These are phyloP conservation scores for Hibiscus syriacus DNA, from an alignment of 345 rosid genomes.

Conservation along the genomic window DNA sequence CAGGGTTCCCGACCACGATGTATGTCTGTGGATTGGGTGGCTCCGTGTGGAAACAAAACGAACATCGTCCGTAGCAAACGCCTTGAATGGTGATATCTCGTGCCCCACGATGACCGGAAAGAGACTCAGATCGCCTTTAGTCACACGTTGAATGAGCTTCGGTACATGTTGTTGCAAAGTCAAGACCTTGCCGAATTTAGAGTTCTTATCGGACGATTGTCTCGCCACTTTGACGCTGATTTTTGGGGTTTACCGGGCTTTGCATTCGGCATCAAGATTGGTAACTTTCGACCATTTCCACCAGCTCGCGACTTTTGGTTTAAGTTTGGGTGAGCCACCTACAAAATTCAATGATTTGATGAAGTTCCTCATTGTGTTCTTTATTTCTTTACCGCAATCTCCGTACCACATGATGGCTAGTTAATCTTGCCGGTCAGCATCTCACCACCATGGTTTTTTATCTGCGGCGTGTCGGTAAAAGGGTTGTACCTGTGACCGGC, in stretches of 20 bases:
- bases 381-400: conserved; percentile 13
- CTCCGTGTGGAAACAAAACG: conserved; percentile 13
- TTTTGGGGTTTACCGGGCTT: not conserved
- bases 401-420: conserved; percentile 42
- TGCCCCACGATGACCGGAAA: conserved; percentile 42
- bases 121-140: conserved; percentile 19
- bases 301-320: conserved; percentile 30
- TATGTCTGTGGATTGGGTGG: conserved; percentile 27
- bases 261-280: conserved; percentile 2
- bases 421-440: conserved; percentile 19
- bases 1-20: conserved; percentile 56
- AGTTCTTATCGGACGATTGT: conserved; percentile 21
- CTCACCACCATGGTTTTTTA: conserved; percentile 7
- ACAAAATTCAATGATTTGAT: conserved; percentile 29
- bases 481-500: not conserved
- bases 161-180: conserved; percentile 18
- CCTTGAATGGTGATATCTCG: conserved; percentile 34
- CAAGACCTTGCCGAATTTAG: conserved; percentile 36
- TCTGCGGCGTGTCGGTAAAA: not conserved
- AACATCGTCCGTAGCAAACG: conserved; percentile 50
- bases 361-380: conserved; percentile 26
- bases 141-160: conserved; percentile 22
- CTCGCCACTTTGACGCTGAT: conserved; percentile 31
- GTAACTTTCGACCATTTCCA: conserved; percentile 47
- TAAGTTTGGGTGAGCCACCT: conserved; percentile 8